Conservation (phyloP, 805 yeast genomes). For the Schizosaccharomyces lindneri region DNA sequence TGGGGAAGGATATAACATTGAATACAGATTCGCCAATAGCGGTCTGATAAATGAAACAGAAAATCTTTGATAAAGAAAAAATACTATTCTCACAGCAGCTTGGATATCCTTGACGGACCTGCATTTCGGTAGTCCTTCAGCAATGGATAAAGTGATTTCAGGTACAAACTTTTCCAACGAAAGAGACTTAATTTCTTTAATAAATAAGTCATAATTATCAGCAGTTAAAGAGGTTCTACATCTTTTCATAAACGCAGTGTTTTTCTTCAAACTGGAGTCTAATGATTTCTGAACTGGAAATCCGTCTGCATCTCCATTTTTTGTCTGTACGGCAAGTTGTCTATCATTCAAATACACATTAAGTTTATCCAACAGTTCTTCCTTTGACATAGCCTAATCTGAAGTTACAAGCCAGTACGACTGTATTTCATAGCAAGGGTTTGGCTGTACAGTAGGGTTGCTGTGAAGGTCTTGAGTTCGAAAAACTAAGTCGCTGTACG, state of each 20-base stretch:
- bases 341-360: not conserved
- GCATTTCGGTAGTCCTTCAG: constrained; percentile 34
- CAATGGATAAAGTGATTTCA: constrained; percentile 37
- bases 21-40: not conserved
- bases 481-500: too few species aligned
- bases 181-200: constrained; percentile 36
- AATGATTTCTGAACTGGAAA: constrained; percentile 8
- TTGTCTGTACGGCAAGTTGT: not conserved
- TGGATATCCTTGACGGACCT: constrained; percentile 30
- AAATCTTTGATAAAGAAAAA: constrained; percentile 61
- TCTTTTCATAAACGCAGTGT: constrained; percentile 52
- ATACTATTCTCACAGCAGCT: constrained; percentile 41
- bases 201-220: constrained; percentile 23
- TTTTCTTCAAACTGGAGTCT: constrained; percentile 61
- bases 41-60: constrained; percentile 21
- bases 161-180: constrained; percentile 51
- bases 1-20: not conserved
- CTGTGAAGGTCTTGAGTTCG: too few species aligned
- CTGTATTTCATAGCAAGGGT: too few species aligned
- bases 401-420: too few species aligned
- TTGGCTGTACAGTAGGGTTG: too few species aligned
- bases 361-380: not conserved
- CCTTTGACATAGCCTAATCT: not conserved
- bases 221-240: constrained; percentile 30
- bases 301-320: not conserved